A percentile compares a stretch with the other conserved stretches of the same genome.
phyloP scores from a whole-genome alignment of 2,329 filamentous ascomycete species.

The Trichothecium sympodiale region DNA sequence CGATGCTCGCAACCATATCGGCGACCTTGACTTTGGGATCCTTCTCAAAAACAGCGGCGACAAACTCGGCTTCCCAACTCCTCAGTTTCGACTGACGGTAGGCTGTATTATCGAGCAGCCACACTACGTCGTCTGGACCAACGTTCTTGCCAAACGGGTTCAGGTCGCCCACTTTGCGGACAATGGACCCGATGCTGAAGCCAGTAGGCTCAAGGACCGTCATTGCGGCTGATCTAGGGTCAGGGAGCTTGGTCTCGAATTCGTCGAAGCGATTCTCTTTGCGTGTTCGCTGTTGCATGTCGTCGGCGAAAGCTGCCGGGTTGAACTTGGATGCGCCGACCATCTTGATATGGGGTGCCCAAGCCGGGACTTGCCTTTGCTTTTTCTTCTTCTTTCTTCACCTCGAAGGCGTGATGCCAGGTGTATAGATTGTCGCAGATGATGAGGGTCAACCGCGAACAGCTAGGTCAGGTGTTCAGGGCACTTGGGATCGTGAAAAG shows the following conservation, averaged over 20 bases:
- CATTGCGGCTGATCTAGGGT: conserved; percentile 10
- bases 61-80: conserved; percentile 71
- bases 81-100: conserved; percentile 42
- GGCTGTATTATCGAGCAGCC: conserved; percentile 86
- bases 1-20: conserved; percentile 58
- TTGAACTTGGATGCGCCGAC: conserved; percentile 10
- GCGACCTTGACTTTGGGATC: conserved; percentile 56
- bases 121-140: conserved; percentile 60
- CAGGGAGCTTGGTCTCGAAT: conserved; percentile 35
- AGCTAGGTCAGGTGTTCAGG: too few species aligned
- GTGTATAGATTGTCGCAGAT: too few species aligned
- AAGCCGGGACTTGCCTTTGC: neutral
- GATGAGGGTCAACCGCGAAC: too few species aligned
- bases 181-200: conserved; percentile 21
- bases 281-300: conserved; percentile 40
- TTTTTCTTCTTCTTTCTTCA: neutral
- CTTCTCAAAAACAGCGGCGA: conserved; percentile 70
- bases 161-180: conserved; percentile 37
- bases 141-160: conserved; percentile 52
- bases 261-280: conserved; percentile 36
- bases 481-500: too few species aligned
- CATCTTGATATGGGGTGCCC: conserved; percentile 11
- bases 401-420: too few species aligned
- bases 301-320: conserved; percentile 19
- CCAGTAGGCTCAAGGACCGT: conserved; percentile 3